These are phyloP conservation scores for Juncus inflexus DNA, from an alignment of 176 grass and related monocot species.

Conservation along the genomic window DNA sequence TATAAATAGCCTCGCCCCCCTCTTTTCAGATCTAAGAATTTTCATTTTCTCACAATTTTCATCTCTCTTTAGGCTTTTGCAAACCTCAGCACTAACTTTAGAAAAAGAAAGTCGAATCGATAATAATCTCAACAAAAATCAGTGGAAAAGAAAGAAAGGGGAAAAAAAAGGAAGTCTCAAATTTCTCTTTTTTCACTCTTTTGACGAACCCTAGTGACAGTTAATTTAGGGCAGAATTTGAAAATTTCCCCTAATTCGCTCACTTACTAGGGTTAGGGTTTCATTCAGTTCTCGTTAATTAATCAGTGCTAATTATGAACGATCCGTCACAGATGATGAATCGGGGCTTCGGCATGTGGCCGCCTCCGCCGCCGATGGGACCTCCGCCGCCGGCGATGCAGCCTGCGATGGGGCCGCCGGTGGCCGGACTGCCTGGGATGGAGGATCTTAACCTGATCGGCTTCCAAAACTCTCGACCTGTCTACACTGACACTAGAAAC, in stretches of 20 bases:
- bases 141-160: slow-evolving; percentile 24
- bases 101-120: slow-evolving; percentile 45
- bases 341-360: slow-evolving; percentile 47
- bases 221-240: slow-evolving; percentile 5
- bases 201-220: neutral
- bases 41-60: neutral
- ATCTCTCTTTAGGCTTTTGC: neutral
- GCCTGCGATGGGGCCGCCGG: slow-evolving; percentile 7
- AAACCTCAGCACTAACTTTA: slow-evolving; percentile 28
- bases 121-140: slow-evolving; percentile 34
- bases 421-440: slow-evolving; percentile 24
- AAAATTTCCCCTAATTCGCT: slow-evolving; percentile 15
- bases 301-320: slow-evolving; percentile 43
- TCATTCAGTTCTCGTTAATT: slow-evolving; percentile 56
- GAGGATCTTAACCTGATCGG: slow-evolving; percentile 13
- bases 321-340: slow-evolving; percentile 62
- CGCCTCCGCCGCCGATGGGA: slow-evolving; percentile 22
- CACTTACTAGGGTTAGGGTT: slow-evolving; percentile 52
- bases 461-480: neutral
- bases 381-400: slow-evolving; percentile 19
- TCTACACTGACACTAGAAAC: slow-evolving; percentile 26
- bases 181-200: slow-evolving; percentile 22
- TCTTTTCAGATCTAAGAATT: slow-evolving; percentile 20
- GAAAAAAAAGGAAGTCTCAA: slow-evolving; percentile 34
- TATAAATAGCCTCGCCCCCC: slow-evolving; percentile 38